phyloP scores from a whole-genome alignment of 2,329 filamentous ascomycete species.

The Juglanconis oblonga region DNA sequence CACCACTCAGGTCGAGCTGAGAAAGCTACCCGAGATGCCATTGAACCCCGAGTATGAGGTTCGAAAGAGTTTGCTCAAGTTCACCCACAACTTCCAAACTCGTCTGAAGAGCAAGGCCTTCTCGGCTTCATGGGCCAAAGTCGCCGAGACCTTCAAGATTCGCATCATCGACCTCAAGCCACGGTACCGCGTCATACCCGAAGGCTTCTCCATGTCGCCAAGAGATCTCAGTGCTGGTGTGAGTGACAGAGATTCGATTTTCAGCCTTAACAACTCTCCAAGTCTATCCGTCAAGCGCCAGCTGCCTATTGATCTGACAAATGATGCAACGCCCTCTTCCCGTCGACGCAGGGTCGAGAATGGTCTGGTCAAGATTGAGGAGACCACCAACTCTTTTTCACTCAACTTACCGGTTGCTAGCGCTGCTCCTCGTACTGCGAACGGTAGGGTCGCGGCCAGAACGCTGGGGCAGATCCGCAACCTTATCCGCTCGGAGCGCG shows the following conservation, averaged over 20 bases:
- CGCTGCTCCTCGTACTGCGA: neutral
- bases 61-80: slow-evolving; percentile 53
- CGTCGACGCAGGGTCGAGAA: slow-evolving; percentile 17
- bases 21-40: slow-evolving; percentile 63
- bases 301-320: slow-evolving; percentile 9
- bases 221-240: slow-evolving; percentile 29
- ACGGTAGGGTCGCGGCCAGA: slow-evolving; percentile 25
- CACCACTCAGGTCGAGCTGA: slow-evolving; percentile 53
- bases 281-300: slow-evolving; percentile 12
- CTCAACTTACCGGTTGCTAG: slow-evolving; percentile 4
- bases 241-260: slow-evolving; percentile 36
- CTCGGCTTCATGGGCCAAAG: slow-evolving; percentile 39
- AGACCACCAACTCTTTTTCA: slow-evolving; percentile 3
- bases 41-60: slow-evolving; percentile 66
- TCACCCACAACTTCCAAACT: slow-evolving; percentile 52
- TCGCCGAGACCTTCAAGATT: slow-evolving; percentile 51
- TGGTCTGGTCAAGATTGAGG: slow-evolving; percentile 24
- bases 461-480: slow-evolving; percentile 50
- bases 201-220: slow-evolving; percentile 24
- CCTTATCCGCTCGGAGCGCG: slow-evolving; percentile 52
- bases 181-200: slow-evolving; percentile 37
- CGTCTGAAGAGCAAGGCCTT: slow-evolving; percentile 52
- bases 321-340: slow-evolving; percentile 7
- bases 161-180: slow-evolving; percentile 46
- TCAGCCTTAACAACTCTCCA: slow-evolving; percentile 22